phyloP scores from a whole-genome alignment of 2,329 filamentous ascomycete genomes.

The Neonectria ditissima region DNA sequence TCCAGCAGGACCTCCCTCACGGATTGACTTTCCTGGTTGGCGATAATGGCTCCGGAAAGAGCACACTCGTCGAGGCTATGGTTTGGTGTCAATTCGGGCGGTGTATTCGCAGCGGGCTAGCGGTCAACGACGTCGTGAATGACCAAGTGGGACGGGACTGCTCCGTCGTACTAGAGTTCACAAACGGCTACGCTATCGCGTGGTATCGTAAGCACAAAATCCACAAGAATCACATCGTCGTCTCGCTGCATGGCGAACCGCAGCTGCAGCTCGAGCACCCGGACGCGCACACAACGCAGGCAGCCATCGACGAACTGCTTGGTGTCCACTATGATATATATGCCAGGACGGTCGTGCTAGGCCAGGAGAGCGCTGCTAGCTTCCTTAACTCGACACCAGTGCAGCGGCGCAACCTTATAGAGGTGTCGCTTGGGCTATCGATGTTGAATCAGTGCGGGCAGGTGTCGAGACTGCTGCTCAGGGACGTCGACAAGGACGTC shows the following conservation, averaged over 20 bases:
- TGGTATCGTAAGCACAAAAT: conserved; percentile 34
- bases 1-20: conserved; percentile 24
- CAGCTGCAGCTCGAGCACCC: conserved; percentile 28
- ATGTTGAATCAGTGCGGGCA: conserved; percentile 28
- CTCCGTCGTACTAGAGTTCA: conserved; percentile 35
- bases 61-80: conserved; percentile 34
- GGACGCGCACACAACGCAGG: neutral
- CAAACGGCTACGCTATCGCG: conserved; percentile 37
- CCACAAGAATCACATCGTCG: conserved; percentile 27
- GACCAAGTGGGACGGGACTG: conserved; percentile 34
- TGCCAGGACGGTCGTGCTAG: conserved; percentile 31
- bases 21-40: conserved; percentile 36
- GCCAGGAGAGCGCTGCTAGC: conserved; percentile 36
- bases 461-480: conserved; percentile 24
- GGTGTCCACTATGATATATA: conserved; percentile 36
- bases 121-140: conserved; percentile 35
- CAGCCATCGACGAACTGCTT: conserved; percentile 34
- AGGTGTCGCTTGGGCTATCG: conserved; percentile 35
- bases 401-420: conserved; percentile 31
- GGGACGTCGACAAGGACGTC: conserved; percentile 9
- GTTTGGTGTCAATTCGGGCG: conserved; percentile 37
- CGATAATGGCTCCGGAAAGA: conserved; percentile 40
- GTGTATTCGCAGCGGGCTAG: conserved; percentile 32
- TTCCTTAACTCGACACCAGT: conserved; percentile 31
- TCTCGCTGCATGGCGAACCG: conserved; percentile 25